phyloP scores from a whole-genome alignment of 352 stramenopile species.

The Blastocystis hominis region DNA sequence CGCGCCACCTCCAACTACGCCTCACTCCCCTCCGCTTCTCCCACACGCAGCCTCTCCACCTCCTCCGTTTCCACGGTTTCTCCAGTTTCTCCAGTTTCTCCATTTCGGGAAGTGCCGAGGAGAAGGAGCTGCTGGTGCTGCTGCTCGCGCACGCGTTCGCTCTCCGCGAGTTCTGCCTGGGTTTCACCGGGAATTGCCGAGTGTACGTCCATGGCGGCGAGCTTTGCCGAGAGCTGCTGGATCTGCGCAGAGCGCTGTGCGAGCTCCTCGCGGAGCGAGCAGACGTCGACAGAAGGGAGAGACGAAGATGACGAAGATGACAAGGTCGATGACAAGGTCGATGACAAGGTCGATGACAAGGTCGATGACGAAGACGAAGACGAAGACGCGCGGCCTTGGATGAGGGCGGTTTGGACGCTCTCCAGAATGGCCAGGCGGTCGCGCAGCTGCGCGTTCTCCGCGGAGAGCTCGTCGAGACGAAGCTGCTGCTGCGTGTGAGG shows the following conservation, averaged over 20 bases:
- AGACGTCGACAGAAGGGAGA: background rate
- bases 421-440: background rate
- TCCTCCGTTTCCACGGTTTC: background rate
- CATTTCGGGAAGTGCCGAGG: background rate
- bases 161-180: constrained; percentile 6
- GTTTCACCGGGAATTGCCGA: background rate
- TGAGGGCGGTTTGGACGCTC: background rate
- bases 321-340: too few species aligned
- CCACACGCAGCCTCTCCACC: background rate
- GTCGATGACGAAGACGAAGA: too few species aligned
- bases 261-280: background rate
- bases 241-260: background rate
- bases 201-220: background rate
- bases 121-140: constrained; percentile 33
- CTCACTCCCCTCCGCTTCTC: background rate
- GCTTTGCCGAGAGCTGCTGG: background rate
- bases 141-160: constrained; percentile 23
- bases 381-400: background rate
- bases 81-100: too few species aligned
- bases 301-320: background rate
- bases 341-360: too few species aligned
- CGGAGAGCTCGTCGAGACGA: background rate
- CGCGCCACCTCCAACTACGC: background rate
- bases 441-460: background rate
- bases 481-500: background rate